Conservation (phyloP, 1,284 basidiomycete genomes). For the Boletus smithii region DNA sequence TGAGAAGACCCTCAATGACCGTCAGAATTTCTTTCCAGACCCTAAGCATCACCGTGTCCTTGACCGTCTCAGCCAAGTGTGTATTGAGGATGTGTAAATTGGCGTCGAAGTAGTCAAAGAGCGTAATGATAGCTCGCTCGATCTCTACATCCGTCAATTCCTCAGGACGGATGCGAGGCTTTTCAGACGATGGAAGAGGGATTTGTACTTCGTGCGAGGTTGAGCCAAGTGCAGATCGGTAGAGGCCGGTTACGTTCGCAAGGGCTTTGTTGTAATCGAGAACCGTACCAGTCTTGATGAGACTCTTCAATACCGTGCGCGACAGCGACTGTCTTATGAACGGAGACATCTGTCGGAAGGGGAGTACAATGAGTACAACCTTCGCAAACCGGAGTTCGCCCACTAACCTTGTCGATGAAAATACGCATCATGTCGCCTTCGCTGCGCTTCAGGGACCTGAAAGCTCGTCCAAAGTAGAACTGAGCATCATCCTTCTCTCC, state of each 20-base stretch:
- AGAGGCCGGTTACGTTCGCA: constrained; percentile 77
- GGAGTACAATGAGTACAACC: background rate
- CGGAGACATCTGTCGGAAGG: constrained; percentile 76
- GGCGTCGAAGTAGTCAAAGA: constrained; percentile 96
- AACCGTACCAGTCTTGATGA: constrained; percentile 65
- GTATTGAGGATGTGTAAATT: constrained; percentile 92
- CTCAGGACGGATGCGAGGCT: constrained; percentile 66
- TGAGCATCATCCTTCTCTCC: constrained; percentile 97
- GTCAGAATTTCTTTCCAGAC: constrained; percentile 96
- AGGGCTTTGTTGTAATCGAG: constrained; percentile 84
- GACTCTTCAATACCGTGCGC: constrained; percentile 68
- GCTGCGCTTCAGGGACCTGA: constrained; percentile 90
- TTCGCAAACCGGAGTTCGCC: background rate
- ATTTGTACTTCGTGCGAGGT: constrained; percentile 71
- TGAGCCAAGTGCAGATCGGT: constrained; percentile 68
- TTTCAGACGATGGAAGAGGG: constrained; percentile 70
- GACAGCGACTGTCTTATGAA: constrained; percentile 91
- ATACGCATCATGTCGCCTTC: constrained; percentile 96
- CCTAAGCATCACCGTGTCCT: constrained; percentile 89
- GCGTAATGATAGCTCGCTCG: constrained; percentile 86
- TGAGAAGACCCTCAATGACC: constrained; percentile 85
- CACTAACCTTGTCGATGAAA: constrained; percentile 90
- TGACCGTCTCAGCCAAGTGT: constrained; percentile 79
- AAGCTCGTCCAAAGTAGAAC: constrained; percentile 96
- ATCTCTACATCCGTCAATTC: constrained; percentile 90